Conservation (phyloP, 192 early-diverging fungal species). For the Linnemannia elongata region DNA sequence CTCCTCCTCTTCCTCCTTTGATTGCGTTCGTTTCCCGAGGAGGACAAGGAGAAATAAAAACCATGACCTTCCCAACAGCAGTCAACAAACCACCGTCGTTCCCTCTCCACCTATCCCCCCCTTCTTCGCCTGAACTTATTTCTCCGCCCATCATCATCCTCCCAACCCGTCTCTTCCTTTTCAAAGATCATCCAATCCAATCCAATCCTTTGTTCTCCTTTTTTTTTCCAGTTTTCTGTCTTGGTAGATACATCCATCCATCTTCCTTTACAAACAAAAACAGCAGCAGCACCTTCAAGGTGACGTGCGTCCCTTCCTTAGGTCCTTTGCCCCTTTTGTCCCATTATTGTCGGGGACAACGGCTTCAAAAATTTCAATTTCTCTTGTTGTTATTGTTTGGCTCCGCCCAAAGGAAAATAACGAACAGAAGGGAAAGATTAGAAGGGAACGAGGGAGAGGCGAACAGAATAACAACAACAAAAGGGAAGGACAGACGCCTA, state of each 20-base stretch:
- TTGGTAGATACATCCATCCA: slow-evolving; percentile 8
- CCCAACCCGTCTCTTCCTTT: no score
- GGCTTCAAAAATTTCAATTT: background rate
- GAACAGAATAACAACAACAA: background rate
- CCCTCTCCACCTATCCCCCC: background rate
- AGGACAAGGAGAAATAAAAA: no score
- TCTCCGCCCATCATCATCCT: no score
- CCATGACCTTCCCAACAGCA: no score
- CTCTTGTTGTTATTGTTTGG: background rate
- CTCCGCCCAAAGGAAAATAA: slow-evolving; percentile 1
- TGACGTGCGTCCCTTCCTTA: background rate
- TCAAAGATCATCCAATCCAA: no score
- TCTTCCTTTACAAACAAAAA: slow-evolving; percentile 6
- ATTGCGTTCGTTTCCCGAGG: slow-evolving; percentile 12
- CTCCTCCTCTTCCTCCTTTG: background rate
- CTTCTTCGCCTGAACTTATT: background rate
- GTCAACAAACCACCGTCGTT: slow-evolving; percentile 14
- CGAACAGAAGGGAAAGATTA: background rate
- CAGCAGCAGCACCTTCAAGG: background rate
- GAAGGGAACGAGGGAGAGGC: background rate
- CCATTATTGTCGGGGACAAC: no score
- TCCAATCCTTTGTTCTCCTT: slow-evolving; percentile 1
- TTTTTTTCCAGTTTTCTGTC: slow-evolving; percentile 18
- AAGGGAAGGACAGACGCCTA: background rate
- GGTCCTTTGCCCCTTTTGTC: background rate